Percentiles rank a stretch among this genome's conserved stretches.
These are phyloP conservation scores for Candida pseudoglaebosa DNA, from an alignment of 805 yeast species.

Conservation along the genomic window DNA sequence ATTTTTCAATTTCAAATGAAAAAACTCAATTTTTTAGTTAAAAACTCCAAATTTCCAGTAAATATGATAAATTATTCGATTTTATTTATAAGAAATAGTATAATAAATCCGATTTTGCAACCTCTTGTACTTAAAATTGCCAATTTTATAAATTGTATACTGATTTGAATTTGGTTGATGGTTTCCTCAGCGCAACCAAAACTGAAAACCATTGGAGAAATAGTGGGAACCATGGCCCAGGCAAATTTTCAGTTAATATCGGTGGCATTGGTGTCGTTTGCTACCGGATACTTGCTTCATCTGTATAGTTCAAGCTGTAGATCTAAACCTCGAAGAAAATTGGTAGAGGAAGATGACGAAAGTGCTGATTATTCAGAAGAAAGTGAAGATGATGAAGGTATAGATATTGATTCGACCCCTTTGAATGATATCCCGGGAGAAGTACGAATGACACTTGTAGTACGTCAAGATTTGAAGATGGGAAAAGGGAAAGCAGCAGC, in stretches of 20 bases:
- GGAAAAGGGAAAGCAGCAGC: slow-evolving; percentile 95
- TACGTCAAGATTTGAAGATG: slow-evolving; percentile 88
- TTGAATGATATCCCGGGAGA: slow-evolving; percentile 73
- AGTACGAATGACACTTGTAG: slow-evolving; percentile 80
- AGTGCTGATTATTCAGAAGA: slow-evolving; percentile 34
- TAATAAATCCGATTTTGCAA: no score
- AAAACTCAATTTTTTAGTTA: no score
- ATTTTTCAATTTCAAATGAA: no score
- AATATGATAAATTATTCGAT: no score
- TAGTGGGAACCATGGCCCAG: slow-evolving; percentile 10
- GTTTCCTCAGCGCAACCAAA: neutral
- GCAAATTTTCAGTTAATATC: slow-evolving; percentile 16
- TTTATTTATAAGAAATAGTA: no score
- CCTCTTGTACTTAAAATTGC: neutral
- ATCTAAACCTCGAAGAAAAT: neutral
- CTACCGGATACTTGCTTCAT: slow-evolving; percentile 32
- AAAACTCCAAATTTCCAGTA: no score
- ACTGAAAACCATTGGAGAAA: neutral
- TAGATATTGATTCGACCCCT: slow-evolving; percentile 55
- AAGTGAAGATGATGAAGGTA: slow-evolving; percentile 48
- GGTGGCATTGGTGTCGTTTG: slow-evolving; percentile 32
- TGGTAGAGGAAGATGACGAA: slow-evolving; percentile 12
- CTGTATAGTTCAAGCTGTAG: slow-evolving; percentile 2
- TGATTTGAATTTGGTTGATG: neutral
- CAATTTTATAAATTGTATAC: neutral